Percentiles rank a stretch among this genome's conserved stretches.
Conservation (phyloP, 352 stramenopile genomes). For the Phytophthora podocarpi region DNA sequence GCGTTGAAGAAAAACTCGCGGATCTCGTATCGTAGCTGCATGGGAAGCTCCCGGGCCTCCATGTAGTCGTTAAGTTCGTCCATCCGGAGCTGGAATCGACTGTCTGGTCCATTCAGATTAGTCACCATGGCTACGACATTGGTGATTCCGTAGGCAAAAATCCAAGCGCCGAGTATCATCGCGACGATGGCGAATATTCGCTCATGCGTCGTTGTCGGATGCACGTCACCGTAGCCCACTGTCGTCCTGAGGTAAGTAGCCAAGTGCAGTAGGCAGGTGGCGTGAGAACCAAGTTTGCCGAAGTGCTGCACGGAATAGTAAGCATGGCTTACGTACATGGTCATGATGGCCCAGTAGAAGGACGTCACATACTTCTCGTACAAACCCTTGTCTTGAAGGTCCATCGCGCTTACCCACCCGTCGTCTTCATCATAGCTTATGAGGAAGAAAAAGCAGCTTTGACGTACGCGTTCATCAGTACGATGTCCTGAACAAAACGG, state of each 20-base stretch:
- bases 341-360: constrained; percentile 84
- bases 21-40: constrained; percentile 79
- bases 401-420: constrained; percentile 50
- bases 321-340: constrained; percentile 61
- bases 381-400: constrained; percentile 39
- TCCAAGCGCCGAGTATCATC: constrained; percentile 78
- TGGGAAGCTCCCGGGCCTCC: constrained; percentile 70
- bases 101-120: constrained; percentile 72
- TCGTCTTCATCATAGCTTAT: constrained; percentile 54
- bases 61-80: constrained; percentile 87
- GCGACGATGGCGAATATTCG: constrained; percentile 75
- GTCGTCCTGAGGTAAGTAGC: constrained; percentile 70
- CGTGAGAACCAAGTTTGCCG: background rate
- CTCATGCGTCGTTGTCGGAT: constrained; percentile 58
- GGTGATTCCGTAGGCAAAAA: constrained; percentile 85
- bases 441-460: constrained; percentile 66
- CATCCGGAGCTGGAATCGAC: constrained; percentile 73
- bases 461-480: background rate
- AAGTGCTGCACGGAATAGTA: background rate
- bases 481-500: background rate
- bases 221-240: constrained; percentile 75
- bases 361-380: constrained; percentile 68
- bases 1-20: constrained; percentile 87
- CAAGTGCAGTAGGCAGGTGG: background rate
- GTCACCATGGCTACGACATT: constrained; percentile 73